Evolutionary conservation across 257 asterid genomes (phyloP).

Genomic region (Osmanthus fragrans): DNA sequence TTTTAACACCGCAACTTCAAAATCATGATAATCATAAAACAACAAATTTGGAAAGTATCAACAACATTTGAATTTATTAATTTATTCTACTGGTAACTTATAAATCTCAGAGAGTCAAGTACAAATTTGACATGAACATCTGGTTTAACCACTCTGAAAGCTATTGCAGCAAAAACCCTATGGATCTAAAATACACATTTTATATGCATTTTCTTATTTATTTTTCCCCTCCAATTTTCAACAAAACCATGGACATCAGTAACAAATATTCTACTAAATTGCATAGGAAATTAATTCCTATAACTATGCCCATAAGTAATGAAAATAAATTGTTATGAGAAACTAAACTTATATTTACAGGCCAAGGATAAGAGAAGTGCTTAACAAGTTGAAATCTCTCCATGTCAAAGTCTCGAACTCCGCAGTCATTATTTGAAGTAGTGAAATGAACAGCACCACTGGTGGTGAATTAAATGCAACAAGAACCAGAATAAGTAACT

Average conservation of each 20-base stretch:
- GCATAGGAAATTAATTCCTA: not conserved
- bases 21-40: not conserved
- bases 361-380: conserved; percentile 60
- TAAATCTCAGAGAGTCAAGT: not conserved
- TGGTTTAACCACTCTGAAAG: not conserved
- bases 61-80: not conserved
- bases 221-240: not conserved
- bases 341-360: conserved; percentile 50
- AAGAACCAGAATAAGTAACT: conserved; percentile 20
- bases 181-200: not conserved
- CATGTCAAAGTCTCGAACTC: conserved; percentile 54
- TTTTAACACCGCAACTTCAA: not conserved
- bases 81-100: not conserved
- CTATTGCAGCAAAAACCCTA: not conserved
- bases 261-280: not conserved
- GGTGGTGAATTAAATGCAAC: conserved; percentile 26
- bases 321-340: conserved; percentile 3
- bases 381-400: conserved; percentile 55
- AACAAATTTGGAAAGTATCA: not conserved
- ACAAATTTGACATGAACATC: not conserved
- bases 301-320: not conserved
- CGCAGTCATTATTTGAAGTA: conserved; percentile 64
- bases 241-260: not conserved
- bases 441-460: conserved; percentile 61
- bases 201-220: not conserved